These are phyloP conservation scores for Penicillium goetzii DNA, from an alignment of 495 filamentous ascomycete genomes.

Conservation along the genomic window DNA sequence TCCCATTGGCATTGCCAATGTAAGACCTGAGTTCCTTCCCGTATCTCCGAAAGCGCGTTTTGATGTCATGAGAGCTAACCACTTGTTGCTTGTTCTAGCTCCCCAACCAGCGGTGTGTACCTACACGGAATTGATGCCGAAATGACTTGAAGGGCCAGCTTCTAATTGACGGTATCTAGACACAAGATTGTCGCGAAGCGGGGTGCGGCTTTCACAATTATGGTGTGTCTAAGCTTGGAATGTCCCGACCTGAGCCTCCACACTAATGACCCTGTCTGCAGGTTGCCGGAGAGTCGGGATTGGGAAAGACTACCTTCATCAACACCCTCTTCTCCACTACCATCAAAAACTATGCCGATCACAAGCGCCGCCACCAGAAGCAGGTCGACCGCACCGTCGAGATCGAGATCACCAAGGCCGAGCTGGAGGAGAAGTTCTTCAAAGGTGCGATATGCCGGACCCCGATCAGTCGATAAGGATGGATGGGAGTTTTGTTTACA, in stretches of 20 bases:
- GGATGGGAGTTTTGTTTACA: constrained; percentile 3
- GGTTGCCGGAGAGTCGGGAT: constrained; percentile 97
- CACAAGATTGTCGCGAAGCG: constrained; percentile 99
- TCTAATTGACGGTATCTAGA: constrained; percentile 51
- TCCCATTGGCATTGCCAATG: constrained; percentile 99
- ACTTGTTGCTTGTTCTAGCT: constrained; percentile 51
- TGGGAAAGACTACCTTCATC: constrained; percentile 99
- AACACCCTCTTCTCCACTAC: constrained; percentile 99
- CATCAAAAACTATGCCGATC: constrained; percentile 99
- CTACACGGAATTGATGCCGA: constrained; percentile 10
- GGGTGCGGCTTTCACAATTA: constrained; percentile 98
- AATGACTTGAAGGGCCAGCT: constrained; percentile 26
- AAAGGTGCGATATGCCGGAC: constrained; percentile 67
- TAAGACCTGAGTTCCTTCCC: constrained; percentile 45
- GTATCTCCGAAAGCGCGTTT: constrained; percentile 6
- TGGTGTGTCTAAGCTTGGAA: constrained; percentile 62
- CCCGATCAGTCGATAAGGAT: background rate
- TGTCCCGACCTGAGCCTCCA: constrained; percentile 6
- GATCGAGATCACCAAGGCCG: constrained; percentile 99
- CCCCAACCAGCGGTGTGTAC: constrained; percentile 82
- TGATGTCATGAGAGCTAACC: constrained; percentile 24
- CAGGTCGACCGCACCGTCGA: constrained; percentile 99
- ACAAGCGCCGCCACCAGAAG: constrained; percentile 97
- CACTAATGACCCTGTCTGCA: constrained; percentile 47
- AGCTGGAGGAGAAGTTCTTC: constrained; percentile 99